Evolutionary conservation across 2,329 filamentous ascomycete genomes (phyloP).

Genomic region (Cordyceps farinosa): DNA sequence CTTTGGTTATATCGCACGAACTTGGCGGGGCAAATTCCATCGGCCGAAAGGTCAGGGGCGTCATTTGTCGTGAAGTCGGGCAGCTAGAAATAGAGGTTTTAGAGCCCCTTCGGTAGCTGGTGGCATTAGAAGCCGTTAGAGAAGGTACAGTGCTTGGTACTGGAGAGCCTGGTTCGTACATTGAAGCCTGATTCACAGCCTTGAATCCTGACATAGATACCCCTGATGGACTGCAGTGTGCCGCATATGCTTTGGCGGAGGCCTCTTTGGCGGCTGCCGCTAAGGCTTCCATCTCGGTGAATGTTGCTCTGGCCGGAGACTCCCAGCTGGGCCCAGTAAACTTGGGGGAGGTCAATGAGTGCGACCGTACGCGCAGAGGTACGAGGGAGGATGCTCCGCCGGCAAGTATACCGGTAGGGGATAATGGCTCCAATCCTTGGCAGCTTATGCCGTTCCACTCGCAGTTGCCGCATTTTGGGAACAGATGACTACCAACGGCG

Average conservation of each 20-base stretch:
- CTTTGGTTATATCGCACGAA: conserved; percentile 41
- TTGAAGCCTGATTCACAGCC: background rate
- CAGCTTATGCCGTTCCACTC: conserved; percentile 45
- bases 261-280: background rate
- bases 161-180: background rate
- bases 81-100: background rate
- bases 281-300: background rate
- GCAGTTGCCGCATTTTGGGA: conserved; percentile 49
- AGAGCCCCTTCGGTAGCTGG: background rate
- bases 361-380: background rate
- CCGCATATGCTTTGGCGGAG: background rate
- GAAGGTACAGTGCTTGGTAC: background rate
- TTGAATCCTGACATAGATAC: background rate
- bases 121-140: background rate
- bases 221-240: background rate
- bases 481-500: conserved; percentile 38
- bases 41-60: background rate
- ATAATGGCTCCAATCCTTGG: conserved; percentile 22
- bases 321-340: background rate
- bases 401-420: background rate
- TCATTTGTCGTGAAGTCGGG: background rate
- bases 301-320: background rate
- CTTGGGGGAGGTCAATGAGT: background rate
- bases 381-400: background rate
- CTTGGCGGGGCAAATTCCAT: background rate